phyloP scores from a whole-genome alignment of 495 filamentous ascomycete genomes.

The Xylaria sp. region DNA sequence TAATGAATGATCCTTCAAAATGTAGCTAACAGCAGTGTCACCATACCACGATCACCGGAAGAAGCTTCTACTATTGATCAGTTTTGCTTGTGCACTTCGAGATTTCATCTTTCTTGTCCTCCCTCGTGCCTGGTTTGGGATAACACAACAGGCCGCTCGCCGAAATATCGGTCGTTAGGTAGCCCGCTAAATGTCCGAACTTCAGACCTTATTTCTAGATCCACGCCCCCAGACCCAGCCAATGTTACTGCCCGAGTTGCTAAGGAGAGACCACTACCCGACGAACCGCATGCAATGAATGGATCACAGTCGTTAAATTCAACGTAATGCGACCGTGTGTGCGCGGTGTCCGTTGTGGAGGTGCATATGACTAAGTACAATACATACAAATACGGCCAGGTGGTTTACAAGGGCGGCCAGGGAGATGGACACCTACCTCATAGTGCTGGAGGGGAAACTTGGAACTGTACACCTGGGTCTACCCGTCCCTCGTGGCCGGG shows the following conservation, averaged over 20 bases:
- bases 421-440: not conserved
- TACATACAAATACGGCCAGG: not conserved
- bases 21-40: not conserved
- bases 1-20: slow-evolving; percentile 2
- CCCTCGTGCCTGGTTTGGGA: slow-evolving; percentile 1
- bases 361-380: slow-evolving; percentile 2
- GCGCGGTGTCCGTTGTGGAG: not conserved
- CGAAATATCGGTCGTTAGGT: not conserved
- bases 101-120: not conserved
- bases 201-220: not conserved
- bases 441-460: not conserved
- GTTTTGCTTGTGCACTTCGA: not conserved
- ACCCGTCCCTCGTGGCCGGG: slow-evolving; percentile 8
- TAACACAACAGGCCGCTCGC: not conserved
- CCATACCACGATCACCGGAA: slow-evolving; percentile 7
- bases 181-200: slow-evolving; percentile 21
- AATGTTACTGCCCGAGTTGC: not conserved
- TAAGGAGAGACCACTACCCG: not conserved
- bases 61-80: not conserved
- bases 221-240: not conserved
- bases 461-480: not conserved
- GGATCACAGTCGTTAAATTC: slow-evolving; percentile 3
- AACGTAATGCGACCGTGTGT: slow-evolving; percentile 14
- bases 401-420: not conserved
- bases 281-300: slow-evolving; percentile 7